Base-by-base conservation (phyloP, 257 asterid species). In the Penstemon barbatus region DNA sequence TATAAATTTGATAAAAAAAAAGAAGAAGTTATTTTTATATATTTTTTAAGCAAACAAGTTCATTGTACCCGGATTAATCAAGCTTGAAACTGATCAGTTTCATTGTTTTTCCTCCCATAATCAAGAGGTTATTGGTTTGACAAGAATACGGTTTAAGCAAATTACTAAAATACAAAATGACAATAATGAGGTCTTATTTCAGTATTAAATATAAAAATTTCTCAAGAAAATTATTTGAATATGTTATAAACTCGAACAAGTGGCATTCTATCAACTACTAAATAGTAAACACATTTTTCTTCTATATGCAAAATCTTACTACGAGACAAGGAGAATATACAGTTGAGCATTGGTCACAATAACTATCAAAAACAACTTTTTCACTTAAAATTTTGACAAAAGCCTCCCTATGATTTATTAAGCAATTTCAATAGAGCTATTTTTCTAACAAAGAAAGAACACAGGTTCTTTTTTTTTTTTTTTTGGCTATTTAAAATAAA, bases 241-340 rank as follows among this genome's bases (percentile, higher is more conserved):
- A 40, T 65, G 39, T 4, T 48, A 36, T 51, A 5, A 36, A 59
- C 43, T 46, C 25, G 33, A 42, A 13, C 8, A 44, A 8, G 41
- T 25, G n/a, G 57, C 61, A 48, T 18, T 45, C 67, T 38, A 60
- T 18, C 63, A 4, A 49, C 59, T 67, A 71, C 57, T 13, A 5
- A 41, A 52, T 67, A 71, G 49, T 13, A 5, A 41, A 52, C 10
- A 50, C 6, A 64, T 25, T 6, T 11, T 38, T 39, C 15, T 50
- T 51, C n/a, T 19, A 54, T 4, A 71, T 55, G 15, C 53, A 15
- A 62, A 18, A 10, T 63, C 45, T 44, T 33, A 43, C 37, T 10
- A 48, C 5, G 44, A 50, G 53, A 53, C 53, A 25, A 49, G 7
- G 10, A 73, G 11, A 55, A 38, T 7, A 37, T 51, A 60, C 67